Base-by-base conservation (phyloP, 805 yeast genomes). In the Phaffomyces opuntiae region DNA sequence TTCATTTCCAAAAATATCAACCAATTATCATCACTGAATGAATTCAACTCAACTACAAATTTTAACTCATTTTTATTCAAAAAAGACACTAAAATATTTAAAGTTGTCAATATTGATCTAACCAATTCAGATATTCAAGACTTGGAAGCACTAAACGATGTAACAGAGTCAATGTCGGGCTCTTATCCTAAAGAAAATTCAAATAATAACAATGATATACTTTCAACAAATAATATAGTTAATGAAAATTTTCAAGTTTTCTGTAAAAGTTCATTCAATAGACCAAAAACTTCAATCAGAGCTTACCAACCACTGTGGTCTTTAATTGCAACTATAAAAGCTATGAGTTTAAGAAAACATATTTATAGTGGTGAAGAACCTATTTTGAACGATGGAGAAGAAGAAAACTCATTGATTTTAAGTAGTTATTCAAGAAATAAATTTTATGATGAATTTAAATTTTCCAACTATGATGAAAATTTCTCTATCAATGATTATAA, bases 221-320 rank as follows among this genome's bases (percentile, higher is more conserved):
- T 54, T 1, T 53, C 57, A 5, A 43, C 56, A 6, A 50, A 51
- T n/a, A 49, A 53, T 33, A 52, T 59, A 9, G 62, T 59, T 5
- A 43, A 55, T 16, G 61, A 55, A 17, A 59, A 59, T 40, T 59
- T 59, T 38, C 54, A 56, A 34, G 49, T 49, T 13, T 58, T 57
- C 29, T 53, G 49, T 34, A 51, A 49, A 38, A 39, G 53, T 12
- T 45, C 55, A 1, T 55, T 53, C 16, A 38, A 49, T 9, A 57
- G 49, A 35, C 40, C 53, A 12, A 56, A 52, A 32, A 50, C 46
- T 34, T 47, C 54, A 17, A 40, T 49, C 21, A 46, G 51, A 19
- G 29, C 51, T 3, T 52, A 61, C 24, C 79, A 79, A 50, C 81
- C 81, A 3, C 47, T 77, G 4, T 78, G 83, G 83, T 64, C 77